Conservation (phyloP, 352 stramenopile genomes). For the Globisporangium parvum region DNA sequence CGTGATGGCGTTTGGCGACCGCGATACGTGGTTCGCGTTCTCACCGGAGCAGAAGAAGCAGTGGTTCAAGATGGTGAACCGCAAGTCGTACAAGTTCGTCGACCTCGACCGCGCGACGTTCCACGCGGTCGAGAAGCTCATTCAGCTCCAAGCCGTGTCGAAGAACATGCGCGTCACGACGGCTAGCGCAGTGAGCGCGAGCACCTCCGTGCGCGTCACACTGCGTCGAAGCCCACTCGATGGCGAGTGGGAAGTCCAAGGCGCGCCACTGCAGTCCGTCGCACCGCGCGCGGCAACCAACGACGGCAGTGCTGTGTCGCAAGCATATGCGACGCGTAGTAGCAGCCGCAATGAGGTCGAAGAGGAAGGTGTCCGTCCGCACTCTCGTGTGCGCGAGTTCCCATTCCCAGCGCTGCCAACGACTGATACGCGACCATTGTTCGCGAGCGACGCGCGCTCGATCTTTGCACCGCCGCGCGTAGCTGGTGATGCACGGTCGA, state of each 20-base stretch:
- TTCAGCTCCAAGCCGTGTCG: slow-evolving; percentile 6
- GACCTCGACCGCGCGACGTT: slow-evolving; percentile 11
- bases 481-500: neutral
- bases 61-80: slow-evolving; percentile 17
- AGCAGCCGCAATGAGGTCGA: too few species aligned
- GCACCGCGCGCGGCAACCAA: neutral
- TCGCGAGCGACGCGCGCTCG: neutral
- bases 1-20: slow-evolving; percentile 13
- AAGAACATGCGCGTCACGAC: slow-evolving; percentile 12
- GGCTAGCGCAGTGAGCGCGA: neutral
- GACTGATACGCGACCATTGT: neutral
- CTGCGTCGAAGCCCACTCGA: slow-evolving; percentile 1
- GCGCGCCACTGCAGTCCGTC: neutral
- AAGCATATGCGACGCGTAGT: neutral
- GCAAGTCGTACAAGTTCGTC: slow-evolving; percentile 14
- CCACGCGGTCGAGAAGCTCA: slow-evolving; percentile 3
- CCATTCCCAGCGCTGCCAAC: neutral
- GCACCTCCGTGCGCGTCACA: neutral
- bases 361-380: too few species aligned
- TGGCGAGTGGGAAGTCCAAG: neutral
- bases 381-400: too few species aligned
- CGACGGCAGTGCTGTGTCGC: neutral
- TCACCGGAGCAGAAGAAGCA: slow-evolving; percentile 11
- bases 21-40: slow-evolving; percentile 12
- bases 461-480: slow-evolving; percentile 2